A percentile compares a stretch with the other conserved stretches of the same genome.
phyloP scores from a whole-genome alignment of 257 asterid genomes.

The Galeopsis tetrahit region DNA sequence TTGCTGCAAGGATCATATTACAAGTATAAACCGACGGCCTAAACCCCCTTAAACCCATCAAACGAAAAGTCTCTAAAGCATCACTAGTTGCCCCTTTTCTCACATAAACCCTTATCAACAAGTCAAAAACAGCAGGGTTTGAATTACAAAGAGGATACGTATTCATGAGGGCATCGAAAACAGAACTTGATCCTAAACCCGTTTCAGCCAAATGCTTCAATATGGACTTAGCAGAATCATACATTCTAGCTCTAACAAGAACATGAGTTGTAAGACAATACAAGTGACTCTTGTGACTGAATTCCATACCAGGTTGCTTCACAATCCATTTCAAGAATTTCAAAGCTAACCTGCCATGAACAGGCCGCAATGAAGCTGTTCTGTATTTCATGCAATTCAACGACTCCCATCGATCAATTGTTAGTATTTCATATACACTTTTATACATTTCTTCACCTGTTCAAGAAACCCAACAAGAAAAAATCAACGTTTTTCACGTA shows the following conservation, averaged over 20 bases:
- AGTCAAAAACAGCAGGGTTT: constrained; percentile 89
- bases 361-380: constrained; percentile 64
- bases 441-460: constrained; percentile 58
- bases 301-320: constrained; percentile 80
- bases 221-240: constrained; percentile 60
- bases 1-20: constrained; percentile 69
- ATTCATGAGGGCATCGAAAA: constrained; percentile 69
- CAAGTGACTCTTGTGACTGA: constrained; percentile 62
- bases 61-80: constrained; percentile 61
- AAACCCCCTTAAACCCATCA: constrained; percentile 69
- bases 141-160: constrained; percentile 84
- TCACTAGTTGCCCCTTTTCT: constrained; percentile 50
- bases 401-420: constrained; percentile 93
- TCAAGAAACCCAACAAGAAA: constrained; percentile 15
- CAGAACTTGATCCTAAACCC: constrained; percentile 54
- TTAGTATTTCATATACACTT: constrained; percentile 71
- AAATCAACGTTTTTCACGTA: constrained; percentile 3
- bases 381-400: constrained; percentile 77
- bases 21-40: constrained; percentile 77
- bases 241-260: constrained; percentile 90
- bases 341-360: constrained; percentile 89
- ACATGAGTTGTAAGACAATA: constrained; percentile 78
- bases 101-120: constrained; percentile 74
- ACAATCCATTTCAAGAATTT: constrained; percentile 81
- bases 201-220: constrained; percentile 48